Conservation (phyloP, 441 rosid species). For the Jatropha podagrica region DNA sequence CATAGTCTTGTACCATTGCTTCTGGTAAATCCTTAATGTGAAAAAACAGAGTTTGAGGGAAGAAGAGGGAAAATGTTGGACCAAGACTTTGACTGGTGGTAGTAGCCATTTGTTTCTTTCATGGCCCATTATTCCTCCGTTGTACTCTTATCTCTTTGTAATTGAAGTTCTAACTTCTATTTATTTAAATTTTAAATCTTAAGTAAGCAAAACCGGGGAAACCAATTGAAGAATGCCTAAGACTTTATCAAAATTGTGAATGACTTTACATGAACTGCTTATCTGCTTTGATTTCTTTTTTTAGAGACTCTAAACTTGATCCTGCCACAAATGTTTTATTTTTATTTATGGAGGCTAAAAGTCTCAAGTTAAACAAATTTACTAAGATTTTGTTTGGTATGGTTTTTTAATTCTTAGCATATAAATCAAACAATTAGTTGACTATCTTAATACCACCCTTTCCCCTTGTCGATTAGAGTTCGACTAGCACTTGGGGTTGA, state of each 20-base stretch:
- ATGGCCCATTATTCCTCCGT: neutral
- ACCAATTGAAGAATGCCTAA: neutral
- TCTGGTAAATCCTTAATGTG: slow-evolving; percentile 32
- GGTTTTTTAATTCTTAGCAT: too few relatives aligned
- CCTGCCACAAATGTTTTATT: too few relatives aligned
- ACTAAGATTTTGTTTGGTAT: too few relatives aligned
- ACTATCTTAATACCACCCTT: too few relatives aligned
- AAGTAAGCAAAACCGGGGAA: neutral
- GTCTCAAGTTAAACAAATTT: too few relatives aligned
- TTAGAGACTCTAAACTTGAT: too few relatives aligned
- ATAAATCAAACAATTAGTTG: too few relatives aligned
- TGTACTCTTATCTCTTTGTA: neutral
- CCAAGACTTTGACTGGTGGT: neutral
- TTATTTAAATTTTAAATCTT: neutral
- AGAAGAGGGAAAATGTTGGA: slow-evolving; percentile 9
- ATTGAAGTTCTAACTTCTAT: neutral
- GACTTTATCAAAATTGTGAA: neutral
- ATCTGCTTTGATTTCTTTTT: neutral
- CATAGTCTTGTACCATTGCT: slow-evolving; percentile 20
- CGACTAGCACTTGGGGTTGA: too few relatives aligned
- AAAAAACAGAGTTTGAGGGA: slow-evolving; percentile 16
- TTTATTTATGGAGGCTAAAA: too few relatives aligned
- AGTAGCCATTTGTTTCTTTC: neutral
- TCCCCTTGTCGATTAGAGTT: too few relatives aligned
- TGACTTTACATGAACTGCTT: neutral